phyloP scores from a whole-genome alignment of 805 yeast genomes.

The Ogataea pini region DNA sequence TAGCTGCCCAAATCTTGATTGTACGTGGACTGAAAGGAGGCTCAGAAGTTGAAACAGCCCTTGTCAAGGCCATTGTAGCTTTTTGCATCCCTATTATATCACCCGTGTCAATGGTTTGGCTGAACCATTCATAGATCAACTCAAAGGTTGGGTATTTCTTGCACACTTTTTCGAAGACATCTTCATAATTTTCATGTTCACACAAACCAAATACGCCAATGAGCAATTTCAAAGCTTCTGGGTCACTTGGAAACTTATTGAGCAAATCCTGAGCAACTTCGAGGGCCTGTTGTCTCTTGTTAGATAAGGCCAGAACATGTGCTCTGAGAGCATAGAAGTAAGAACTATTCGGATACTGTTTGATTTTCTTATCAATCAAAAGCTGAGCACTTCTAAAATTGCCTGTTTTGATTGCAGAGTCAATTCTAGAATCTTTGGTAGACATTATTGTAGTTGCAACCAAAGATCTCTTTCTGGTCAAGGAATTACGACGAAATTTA shows the following conservation, averaged over 20 bases:
- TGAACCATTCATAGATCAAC: constrained; percentile 58
- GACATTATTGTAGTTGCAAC: no score
- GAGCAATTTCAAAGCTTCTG: constrained; percentile 50
- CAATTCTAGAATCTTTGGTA: constrained; percentile 23
- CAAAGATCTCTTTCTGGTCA: no score
- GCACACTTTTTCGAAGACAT: constrained; percentile 57
- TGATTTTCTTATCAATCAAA: constrained; percentile 48
- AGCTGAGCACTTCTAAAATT: constrained; percentile 55
- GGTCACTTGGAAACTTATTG: constrained; percentile 52
- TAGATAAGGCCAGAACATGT: constrained; percentile 37
- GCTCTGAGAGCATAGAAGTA: constrained; percentile 51
- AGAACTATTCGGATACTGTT: constrained; percentile 57
- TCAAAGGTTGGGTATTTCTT: constrained; percentile 55
- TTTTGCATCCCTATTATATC: constrained; percentile 57
- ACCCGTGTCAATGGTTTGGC: constrained; percentile 45
- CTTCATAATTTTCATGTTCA: constrained; percentile 41
- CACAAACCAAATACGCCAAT: constrained; percentile 43
- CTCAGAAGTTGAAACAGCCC: constrained; percentile 26
- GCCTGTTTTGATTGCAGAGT: constrained; percentile 39
- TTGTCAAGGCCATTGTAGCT: constrained; percentile 47
- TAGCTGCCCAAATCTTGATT: constrained; percentile 56
- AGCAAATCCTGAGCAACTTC: constrained; percentile 34
- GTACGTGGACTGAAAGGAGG: constrained; percentile 33
- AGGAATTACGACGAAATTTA: no score
- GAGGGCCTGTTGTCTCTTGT: constrained; percentile 37